Evolutionary conservation across 1,139 yeast species (phyloP).

Genomic region (Geotrichum bryndzae): DNA sequence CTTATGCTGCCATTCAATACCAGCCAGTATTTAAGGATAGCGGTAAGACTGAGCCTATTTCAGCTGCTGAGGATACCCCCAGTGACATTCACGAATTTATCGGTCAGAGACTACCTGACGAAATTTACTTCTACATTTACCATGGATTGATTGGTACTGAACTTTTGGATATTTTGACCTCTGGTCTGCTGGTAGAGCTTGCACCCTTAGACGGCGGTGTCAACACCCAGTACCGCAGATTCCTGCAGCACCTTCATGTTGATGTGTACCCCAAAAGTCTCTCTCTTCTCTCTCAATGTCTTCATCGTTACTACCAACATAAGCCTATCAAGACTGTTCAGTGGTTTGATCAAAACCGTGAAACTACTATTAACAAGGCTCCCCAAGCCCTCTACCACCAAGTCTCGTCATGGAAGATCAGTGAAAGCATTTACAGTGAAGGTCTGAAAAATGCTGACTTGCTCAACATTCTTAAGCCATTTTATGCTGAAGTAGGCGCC

Average conservation of each 20-base stretch:
- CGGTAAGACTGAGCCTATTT: constrained; percentile 63
- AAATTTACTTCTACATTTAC: constrained; percentile 73
- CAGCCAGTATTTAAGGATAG: constrained; percentile 66
- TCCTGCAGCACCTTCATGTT: constrained; percentile 44
- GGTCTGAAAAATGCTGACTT: constrained; percentile 5
- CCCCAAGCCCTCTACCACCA: constrained; percentile 24
- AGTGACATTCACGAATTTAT: constrained; percentile 76
- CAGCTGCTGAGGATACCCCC: constrained; percentile 47
- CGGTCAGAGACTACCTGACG: constrained; percentile 84
- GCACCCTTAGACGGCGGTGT: constrained; percentile 66
- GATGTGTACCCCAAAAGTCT: constrained; percentile 54
- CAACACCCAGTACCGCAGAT: constrained; percentile 51
- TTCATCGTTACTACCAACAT: constrained; percentile 81
- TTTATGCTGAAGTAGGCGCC: constrained; percentile 5
- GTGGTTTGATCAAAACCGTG: constrained; percentile 49
- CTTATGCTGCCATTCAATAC: constrained; percentile 46
- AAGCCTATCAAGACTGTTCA: constrained; percentile 45
- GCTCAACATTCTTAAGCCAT: constrained; percentile 9
- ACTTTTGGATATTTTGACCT: constrained; percentile 60
- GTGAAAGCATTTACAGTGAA: constrained; percentile 12
- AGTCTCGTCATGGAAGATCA: constrained; percentile 24
- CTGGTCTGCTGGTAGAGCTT: constrained; percentile 57
- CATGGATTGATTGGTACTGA: constrained; percentile 67
- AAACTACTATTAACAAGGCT: constrained; percentile 20
- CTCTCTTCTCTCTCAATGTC: constrained; percentile 62